Evolutionary conservation across 306 rosid genomes (phyloP), one percentile per base, ranked within the genome.

Genomic region (Begonia fuchsioides): DNA sequence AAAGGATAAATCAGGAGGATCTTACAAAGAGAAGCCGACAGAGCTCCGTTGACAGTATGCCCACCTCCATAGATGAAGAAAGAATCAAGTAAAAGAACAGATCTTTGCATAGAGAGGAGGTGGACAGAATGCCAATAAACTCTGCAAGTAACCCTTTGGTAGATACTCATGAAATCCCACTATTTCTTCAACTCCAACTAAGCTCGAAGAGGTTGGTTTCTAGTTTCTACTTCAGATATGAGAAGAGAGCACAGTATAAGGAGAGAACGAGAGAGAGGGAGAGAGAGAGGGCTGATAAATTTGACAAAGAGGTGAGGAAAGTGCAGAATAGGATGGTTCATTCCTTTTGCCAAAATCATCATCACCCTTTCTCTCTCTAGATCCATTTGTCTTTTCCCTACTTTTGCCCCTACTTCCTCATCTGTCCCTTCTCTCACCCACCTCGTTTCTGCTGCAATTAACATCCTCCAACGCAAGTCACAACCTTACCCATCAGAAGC

Each of bases 121-220:
- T 82, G 94, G 96, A 82, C 96, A 87, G 96, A 87, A 87, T 87
- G 96, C 96, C 94, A 87, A 87, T 39, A 65, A 87, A 68, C 94
- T 79, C 76, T 87, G 84, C 60, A 58, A 63, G 82, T 51, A 61
- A 52, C 81, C 52, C 92, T 79, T 82, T 71, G 82, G 20, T 67
- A 77, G 76, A 69, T 86, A 82, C 74, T 39, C 75, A 55, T 80
- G 92, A 80, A 47, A 15, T 10, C 45, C 45, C 45, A 41, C 45
- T 13, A 10, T 41, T 41, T 41, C 14, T n/a, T 26, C 35, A 8
- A 26, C 5, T 26, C 5, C 8, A 4, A 26, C 8, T 26, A 26
- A 2, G 35, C 35, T 26, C 3, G 7, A 26, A 2, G 35, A 26
- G 35, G 35, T 26, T 26, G 35, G 35, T 26, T 26, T 26, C 35